A percentile compares a stretch with the other conserved stretches of the same genome.
Evolutionary conservation across 768 basidiomycete genomes (phyloP).

Genomic region (Mycena rosella): DNA sequence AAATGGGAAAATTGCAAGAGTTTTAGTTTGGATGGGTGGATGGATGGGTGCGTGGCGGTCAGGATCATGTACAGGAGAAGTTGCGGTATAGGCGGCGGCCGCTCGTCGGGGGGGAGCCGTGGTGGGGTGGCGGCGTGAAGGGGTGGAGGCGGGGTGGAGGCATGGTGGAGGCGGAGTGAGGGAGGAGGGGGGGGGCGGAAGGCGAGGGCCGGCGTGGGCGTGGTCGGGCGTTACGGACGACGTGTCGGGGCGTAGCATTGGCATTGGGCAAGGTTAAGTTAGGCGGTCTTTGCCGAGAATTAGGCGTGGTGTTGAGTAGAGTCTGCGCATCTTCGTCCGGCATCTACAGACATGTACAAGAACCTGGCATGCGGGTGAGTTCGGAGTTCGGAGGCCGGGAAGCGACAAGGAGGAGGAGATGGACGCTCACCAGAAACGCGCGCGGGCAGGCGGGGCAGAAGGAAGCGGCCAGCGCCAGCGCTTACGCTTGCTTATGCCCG

Average conservation of each 20-base stretch:
- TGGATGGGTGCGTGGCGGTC: background rate
- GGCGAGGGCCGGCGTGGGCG: background rate
- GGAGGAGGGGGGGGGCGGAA: too few species aligned
- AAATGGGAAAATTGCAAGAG: conserved; percentile 34
- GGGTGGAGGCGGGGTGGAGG: too few species aligned
- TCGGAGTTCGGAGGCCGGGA: background rate
- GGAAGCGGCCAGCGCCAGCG: conserved; percentile 45
- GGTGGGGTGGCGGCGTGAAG: too few species aligned
- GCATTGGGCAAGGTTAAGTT: conserved; percentile 33
- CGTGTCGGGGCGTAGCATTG: conserved; percentile 30
- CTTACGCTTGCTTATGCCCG: conserved; percentile 72
- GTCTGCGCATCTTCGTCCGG: conserved; percentile 16
- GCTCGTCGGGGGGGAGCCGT: conserved; percentile 11
- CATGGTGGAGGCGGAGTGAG: too few species aligned
- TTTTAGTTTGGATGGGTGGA: conserved; percentile 16
- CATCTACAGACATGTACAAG: conserved; percentile 33
- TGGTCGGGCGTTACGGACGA: conserved; percentile 9
- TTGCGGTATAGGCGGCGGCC: conserved; percentile 18
- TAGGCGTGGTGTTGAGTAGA: conserved; percentile 36
- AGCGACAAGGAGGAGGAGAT: too few species aligned
- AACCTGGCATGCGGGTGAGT: background rate
- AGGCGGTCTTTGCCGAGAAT: conserved; percentile 33
- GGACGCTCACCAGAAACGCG: conserved; percentile 22
- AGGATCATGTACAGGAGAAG: conserved; percentile 14
- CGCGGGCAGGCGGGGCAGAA: conserved; percentile 11